A percentile compares a stretch with the other conserved stretches of the same genome.
phyloP scores from a whole-genome alignment of 202 grass and related monocot species.

The Miscanthus sacchariflorus region DNA sequence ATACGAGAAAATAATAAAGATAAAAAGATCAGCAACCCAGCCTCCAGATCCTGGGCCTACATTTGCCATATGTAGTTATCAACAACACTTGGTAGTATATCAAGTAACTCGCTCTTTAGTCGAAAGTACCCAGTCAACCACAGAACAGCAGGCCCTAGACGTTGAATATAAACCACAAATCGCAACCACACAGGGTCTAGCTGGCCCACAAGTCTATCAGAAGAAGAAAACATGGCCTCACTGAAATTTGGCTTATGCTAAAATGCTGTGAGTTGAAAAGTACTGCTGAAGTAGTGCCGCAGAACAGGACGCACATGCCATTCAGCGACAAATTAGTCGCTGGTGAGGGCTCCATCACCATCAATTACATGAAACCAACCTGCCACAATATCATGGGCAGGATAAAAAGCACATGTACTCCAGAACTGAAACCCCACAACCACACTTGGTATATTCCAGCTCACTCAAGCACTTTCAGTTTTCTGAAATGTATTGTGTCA shows the following conservation, averaged over 20 bases:
- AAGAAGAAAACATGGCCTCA: background rate
- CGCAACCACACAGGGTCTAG: background rate
- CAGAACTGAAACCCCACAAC: background rate
- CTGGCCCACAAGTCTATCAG: background rate
- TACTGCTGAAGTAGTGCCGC: too few species aligned
- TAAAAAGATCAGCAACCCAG: background rate
- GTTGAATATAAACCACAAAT: background rate
- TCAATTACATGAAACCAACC: slow-evolving; percentile 23
- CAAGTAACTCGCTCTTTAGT: background rate
- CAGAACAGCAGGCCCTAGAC: background rate
- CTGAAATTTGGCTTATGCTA: too few species aligned
- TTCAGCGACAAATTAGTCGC: slow-evolving; percentile 1
- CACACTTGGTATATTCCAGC: background rate
- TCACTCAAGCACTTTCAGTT: background rate
- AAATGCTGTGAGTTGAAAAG: too few species aligned
- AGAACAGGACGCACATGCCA: background rate
- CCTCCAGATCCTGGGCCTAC: background rate
- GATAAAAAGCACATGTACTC: background rate
- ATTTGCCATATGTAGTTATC: background rate
- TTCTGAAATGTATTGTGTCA: background rate
- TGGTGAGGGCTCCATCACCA: background rate
- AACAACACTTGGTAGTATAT: background rate
- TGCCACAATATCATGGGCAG: slow-evolving; percentile 9
- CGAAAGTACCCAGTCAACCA: slow-evolving; percentile 6
- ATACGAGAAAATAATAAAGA: background rate